Evolutionary conservation across 768 basidiomycete species (phyloP).

Genomic region (Gymnopilus dilepis): DNA sequence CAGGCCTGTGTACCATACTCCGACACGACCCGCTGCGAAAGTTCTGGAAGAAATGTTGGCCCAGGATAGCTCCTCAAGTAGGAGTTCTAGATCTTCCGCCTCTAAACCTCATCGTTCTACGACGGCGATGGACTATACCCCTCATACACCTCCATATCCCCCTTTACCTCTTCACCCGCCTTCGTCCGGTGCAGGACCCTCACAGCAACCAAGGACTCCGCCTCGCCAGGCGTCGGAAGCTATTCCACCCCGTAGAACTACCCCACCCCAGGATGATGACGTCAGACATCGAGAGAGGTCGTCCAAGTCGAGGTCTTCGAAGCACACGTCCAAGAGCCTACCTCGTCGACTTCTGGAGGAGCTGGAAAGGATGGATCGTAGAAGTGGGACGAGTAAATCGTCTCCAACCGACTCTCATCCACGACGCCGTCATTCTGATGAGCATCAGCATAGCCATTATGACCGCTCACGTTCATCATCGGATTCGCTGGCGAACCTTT

Average conservation of each 20-base stretch:
- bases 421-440: constrained; percentile 6
- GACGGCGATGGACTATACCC: neutral
- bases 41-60: constrained; percentile 21
- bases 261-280: constrained; percentile 9
- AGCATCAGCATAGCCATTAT: constrained; percentile 5
- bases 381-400: constrained; percentile 1
- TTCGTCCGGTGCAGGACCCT: neutral
- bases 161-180: constrained; percentile 4
- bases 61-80: neutral
- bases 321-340: constrained; percentile 10
- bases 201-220: neutral
- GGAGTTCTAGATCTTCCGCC: neutral
- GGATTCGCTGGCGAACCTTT: constrained; percentile 26
- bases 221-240: neutral
- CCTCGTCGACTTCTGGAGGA: constrained; percentile 14
- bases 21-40: constrained; percentile 18
- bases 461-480: constrained; percentile 19
- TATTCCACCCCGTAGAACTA: neutral
- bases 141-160: neutral
- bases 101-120: constrained; percentile 1
- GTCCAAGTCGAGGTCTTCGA: constrained; percentile 4
- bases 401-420: constrained; percentile 28
- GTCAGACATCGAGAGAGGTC: constrained; percentile 4
- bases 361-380: neutral
- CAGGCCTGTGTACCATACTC: constrained; percentile 7